phyloP scores from a whole-genome alignment of 225 moss, liverwort and hornwort genomes.

The Sphagnum contortum region DNA sequence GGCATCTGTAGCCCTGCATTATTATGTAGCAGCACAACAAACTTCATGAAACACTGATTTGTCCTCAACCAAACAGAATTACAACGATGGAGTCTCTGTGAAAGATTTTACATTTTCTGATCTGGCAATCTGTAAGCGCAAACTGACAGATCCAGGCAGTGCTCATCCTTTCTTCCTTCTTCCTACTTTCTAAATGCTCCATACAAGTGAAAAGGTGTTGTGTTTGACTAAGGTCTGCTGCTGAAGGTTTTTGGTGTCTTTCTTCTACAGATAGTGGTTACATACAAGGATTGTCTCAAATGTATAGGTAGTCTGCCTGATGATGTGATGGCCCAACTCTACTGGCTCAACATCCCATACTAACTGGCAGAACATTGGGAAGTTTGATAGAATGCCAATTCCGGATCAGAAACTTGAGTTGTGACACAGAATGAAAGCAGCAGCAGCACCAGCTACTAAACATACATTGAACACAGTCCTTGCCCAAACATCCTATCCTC shows the following conservation, averaged over 20 bases:
- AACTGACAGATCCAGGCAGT: constrained; percentile 9
- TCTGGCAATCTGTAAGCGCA: constrained; percentile 7
- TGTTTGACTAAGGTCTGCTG: constrained; percentile 19
- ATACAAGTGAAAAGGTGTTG: constrained; percentile 21
- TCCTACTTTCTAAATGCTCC: constrained; percentile 24
- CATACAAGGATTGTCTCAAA: constrained; percentile 33
- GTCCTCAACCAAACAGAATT: constrained; percentile 8
- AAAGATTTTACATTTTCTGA: constrained; percentile 5
- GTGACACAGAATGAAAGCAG: constrained; percentile 13
- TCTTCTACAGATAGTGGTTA: constrained; percentile 30
- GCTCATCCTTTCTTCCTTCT: constrained; percentile 12
- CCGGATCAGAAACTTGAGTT: constrained; percentile 25
- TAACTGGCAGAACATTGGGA: constrained; percentile 12
- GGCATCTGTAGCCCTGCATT: no score
- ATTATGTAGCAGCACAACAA: constrained; percentile 5
- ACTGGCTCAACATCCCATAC: constrained; percentile 8
- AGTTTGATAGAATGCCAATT: constrained; percentile 22
- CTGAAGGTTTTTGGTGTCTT: constrained; percentile 19
- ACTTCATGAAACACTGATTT: constrained; percentile 6
- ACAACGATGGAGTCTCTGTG: constrained; percentile 7
- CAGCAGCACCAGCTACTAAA: constrained; percentile 14
- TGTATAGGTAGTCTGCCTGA: not conserved
- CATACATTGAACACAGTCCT: constrained; percentile 24
- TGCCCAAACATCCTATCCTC: constrained; percentile 26
- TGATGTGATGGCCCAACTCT: constrained; percentile 12